Conservation (phyloP, 2,329 filamentous ascomycete genomes). For the Nigrograna mackinnonii region DNA sequence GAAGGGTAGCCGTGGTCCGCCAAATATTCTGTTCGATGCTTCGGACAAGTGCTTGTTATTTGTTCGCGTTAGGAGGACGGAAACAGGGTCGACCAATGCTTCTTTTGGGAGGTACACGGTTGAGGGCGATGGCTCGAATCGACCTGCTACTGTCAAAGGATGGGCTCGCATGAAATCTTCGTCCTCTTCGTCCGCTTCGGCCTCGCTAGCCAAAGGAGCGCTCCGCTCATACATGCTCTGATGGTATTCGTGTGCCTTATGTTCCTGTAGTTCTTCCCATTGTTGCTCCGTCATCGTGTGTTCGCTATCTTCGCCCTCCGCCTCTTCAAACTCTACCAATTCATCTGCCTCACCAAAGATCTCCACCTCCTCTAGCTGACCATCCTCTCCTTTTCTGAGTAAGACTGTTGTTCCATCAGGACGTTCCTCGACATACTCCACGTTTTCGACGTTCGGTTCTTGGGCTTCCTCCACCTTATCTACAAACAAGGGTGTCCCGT, state of each 20-base stretch:
- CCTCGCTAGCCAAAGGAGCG: slow-evolving; percentile 43
- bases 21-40: slow-evolving; percentile 74
- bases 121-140: slow-evolving; percentile 71
- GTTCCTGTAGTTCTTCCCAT: slow-evolving; percentile 39
- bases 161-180: slow-evolving; percentile 65
- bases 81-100: slow-evolving; percentile 72
- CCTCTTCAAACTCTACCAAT: slow-evolving; percentile 20
- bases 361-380: slow-evolving; percentile 65
- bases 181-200: slow-evolving; percentile 32
- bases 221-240: slow-evolving; percentile 45
- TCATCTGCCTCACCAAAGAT: slow-evolving; percentile 42
- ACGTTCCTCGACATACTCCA: slow-evolving; percentile 45
- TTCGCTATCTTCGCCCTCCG: slow-evolving; percentile 25
- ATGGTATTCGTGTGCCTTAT: slow-evolving; percentile 34
- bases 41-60: slow-evolving; percentile 72
- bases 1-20: slow-evolving; percentile 74
- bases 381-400: slow-evolving; percentile 59
- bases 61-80: slow-evolving; percentile 67
- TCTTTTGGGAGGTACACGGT: slow-evolving; percentile 75
- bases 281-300: slow-evolving; percentile 30
- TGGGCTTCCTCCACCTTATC: slow-evolving; percentile 60
- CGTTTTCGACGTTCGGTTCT: slow-evolving; percentile 50
- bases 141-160: slow-evolving; percentile 72
- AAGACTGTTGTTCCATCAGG: slow-evolving; percentile 44
- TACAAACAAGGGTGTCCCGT: slow-evolving; percentile 70